phyloP scores from a whole-genome alignment of 176 grass and related monocot genomes.

The Secale cereale region DNA sequence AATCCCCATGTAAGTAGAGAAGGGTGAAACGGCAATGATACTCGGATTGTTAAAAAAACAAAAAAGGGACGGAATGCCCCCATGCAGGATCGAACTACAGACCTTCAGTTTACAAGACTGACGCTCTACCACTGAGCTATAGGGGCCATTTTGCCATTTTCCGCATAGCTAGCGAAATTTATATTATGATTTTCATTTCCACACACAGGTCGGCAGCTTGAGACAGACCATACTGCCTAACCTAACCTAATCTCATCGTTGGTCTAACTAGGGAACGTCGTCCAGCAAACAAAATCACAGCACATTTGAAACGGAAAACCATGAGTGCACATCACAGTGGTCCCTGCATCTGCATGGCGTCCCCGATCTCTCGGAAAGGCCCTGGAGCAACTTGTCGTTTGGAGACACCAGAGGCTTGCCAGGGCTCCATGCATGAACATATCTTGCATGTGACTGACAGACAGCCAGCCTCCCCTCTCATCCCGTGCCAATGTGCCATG shows the following conservation, averaged over 20 bases:
- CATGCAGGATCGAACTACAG: constrained; percentile 52
- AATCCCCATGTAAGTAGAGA: too few relatives aligned
- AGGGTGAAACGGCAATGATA: too few relatives aligned
- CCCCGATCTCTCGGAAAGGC: constrained; percentile 19
- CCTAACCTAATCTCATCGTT: background rate
- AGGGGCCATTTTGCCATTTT: too few relatives aligned
- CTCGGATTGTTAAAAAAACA: too few relatives aligned
- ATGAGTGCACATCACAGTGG: background rate
- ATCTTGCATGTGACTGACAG: background rate
- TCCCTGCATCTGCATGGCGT: background rate
- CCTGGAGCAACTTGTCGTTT: constrained; percentile 8
- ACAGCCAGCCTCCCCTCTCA: background rate
- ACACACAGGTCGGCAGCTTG: background rate
- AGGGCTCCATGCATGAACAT: too few relatives aligned
- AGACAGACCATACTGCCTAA: background rate
- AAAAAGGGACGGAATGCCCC: too few relatives aligned
- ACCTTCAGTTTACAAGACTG: constrained; percentile 99
- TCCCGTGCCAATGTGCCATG: background rate
- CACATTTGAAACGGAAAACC: background rate
- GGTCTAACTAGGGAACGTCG: background rate
- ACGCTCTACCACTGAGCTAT: constrained; percentile 89
- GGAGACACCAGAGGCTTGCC: background rate
- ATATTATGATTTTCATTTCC: rapidly evolving
- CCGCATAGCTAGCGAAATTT: rapidly evolving
- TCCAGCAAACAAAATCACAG: background rate